Percentiles rank a stretch among this genome's conserved stretches.
phyloP scores from a whole-genome alignment of 257 asterid species.

The Plectranthus barbatus region DNA sequence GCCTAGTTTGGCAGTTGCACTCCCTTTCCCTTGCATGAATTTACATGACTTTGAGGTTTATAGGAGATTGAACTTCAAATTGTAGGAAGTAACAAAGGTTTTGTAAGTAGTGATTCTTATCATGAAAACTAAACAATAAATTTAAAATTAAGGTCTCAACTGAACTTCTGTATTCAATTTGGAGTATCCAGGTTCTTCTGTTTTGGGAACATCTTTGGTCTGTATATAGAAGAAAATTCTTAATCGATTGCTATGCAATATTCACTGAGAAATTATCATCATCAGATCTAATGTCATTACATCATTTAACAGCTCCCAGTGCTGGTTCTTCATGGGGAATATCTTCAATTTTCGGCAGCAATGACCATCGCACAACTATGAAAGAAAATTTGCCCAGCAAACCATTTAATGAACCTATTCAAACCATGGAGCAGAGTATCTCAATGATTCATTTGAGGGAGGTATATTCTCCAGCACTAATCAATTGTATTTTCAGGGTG shows the following conservation, averaged over 20 bases:
- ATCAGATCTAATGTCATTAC: constrained; percentile 6
- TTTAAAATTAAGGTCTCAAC: background rate
- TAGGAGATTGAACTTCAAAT: background rate
- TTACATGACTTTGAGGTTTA: background rate
- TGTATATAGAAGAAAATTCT: background rate
- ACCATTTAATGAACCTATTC: constrained; percentile 53
- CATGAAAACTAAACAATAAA: background rate
- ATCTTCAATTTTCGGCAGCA: constrained; percentile 83
- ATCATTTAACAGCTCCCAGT: constrained; percentile 35
- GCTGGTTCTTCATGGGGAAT: constrained; percentile 82
- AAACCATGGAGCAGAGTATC: constrained; percentile 44
- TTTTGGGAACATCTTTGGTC: background rate
- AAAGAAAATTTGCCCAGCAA: constrained; percentile 53
- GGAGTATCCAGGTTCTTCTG: background rate
- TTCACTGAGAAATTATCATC: background rate
- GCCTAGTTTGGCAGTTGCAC: background rate
- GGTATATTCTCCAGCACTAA: constrained; percentile 30
- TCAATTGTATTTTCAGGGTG: background rate
- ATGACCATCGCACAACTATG: constrained; percentile 39
- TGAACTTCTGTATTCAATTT: background rate
- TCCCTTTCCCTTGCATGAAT: background rate
- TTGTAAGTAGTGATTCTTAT: background rate
- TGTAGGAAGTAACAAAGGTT: background rate
- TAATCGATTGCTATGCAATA: background rate
- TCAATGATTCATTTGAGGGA: constrained; percentile 91